Evolutionary conservation across 2,329 filamentous ascomycete genomes (phyloP).

Genomic region (Trichoderma breve): DNA sequence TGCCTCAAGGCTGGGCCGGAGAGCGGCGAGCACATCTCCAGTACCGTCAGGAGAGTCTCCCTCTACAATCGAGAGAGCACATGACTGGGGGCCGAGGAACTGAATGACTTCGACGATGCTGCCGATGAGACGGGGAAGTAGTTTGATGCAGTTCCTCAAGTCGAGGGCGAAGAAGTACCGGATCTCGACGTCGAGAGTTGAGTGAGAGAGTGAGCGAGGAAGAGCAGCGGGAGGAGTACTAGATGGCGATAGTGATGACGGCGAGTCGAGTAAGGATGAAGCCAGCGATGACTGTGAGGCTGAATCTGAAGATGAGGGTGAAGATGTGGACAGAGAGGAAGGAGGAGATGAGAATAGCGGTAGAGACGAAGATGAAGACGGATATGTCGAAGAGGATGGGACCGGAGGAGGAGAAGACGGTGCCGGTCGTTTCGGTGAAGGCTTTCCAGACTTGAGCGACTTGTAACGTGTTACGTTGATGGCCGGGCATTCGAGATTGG

Average conservation of each 20-base stretch:
- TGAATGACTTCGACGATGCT: slow-evolving; percentile 48
- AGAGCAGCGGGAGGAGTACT: background rate
- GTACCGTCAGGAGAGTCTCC: slow-evolving; percentile 53
- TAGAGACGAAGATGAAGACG: background rate
- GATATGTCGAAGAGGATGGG: background rate
- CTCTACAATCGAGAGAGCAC: slow-evolving; percentile 52
- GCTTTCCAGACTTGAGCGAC: slow-evolving; percentile 22
- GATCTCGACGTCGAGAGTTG: background rate
- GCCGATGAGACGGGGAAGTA: slow-evolving; percentile 47
- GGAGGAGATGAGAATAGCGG: background rate
- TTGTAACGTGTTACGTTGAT: slow-evolving; percentile 24
- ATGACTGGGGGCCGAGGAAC: slow-evolving; percentile 48
- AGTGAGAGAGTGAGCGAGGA: background rate
- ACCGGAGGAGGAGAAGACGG: background rate
- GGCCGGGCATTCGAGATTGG: slow-evolving; percentile 28
- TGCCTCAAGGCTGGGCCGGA: slow-evolving; percentile 39
- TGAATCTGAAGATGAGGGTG: background rate
- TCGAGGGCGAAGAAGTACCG: slow-evolving; percentile 54
- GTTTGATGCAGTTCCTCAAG: slow-evolving; percentile 40
- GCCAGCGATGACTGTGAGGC: background rate
- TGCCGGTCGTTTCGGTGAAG: background rate
- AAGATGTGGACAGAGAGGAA: background rate
- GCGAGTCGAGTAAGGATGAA: background rate
- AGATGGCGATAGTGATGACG: background rate
- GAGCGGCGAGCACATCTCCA: slow-evolving; percentile 43